Conservation (phyloP, 805 yeast species). For the Clavispora phyllophila region DNA sequence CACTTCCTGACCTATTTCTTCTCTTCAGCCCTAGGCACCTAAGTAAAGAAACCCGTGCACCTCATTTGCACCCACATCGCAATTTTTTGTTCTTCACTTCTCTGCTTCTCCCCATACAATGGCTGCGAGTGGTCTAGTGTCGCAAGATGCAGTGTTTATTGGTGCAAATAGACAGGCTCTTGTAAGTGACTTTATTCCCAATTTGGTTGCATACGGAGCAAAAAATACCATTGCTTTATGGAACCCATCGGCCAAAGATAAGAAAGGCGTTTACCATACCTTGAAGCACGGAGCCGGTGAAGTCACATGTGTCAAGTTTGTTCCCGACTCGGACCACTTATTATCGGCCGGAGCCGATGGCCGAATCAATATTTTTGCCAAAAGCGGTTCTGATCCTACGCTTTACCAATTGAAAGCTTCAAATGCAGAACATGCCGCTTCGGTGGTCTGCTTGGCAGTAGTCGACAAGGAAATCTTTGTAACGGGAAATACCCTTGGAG, state of each 20-base stretch:
- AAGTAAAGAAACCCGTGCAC: constrained; percentile 3
- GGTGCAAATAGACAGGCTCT: constrained; percentile 71
- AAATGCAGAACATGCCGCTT: constrained; percentile 38
- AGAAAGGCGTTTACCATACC: constrained; percentile 48
- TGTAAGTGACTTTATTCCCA: constrained; percentile 47
- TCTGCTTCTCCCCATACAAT: background rate
- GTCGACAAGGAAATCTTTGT: constrained; percentile 35
- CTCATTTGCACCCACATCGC: constrained; percentile 5
- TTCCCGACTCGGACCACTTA: constrained; percentile 41
- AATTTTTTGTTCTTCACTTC: background rate
- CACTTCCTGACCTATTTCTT: background rate
- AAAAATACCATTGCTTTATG: constrained; percentile 62
- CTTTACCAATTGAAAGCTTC: constrained; percentile 20
- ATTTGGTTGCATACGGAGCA: constrained; percentile 67
- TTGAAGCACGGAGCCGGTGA: constrained; percentile 57
- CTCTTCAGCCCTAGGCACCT: too few relatives aligned
- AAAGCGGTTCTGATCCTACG: background rate
- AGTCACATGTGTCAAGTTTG: constrained; percentile 59
- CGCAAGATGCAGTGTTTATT: constrained; percentile 54
- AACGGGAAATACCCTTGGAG: constrained; percentile 65
- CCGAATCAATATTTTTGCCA: constrained; percentile 40
- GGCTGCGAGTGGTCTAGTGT: background rate
- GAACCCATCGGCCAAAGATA: constrained; percentile 44
- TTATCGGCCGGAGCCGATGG: constrained; percentile 70
- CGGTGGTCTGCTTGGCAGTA: constrained; percentile 53